These are phyloP conservation scores for Sporobolomyces pararoseus DNA, from an alignment of 768 basidiomycete species.

Conservation along the genomic window DNA sequence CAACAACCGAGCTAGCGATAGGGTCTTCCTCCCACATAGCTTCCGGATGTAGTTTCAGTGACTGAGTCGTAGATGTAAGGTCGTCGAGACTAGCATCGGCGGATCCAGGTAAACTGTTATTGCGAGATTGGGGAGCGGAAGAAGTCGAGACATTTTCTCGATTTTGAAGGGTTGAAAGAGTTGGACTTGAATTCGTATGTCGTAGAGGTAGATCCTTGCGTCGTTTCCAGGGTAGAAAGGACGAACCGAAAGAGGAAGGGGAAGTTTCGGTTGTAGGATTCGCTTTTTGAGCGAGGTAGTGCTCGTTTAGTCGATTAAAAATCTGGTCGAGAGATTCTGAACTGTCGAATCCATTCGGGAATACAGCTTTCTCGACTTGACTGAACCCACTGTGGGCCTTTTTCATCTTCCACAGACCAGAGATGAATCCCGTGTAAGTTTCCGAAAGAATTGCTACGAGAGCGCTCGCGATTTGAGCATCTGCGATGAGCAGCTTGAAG, in stretches of 20 bases:
- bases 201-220: constrained; percentile 16
- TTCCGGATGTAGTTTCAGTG: neutral
- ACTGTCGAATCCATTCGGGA: constrained; percentile 23
- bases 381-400: constrained; percentile 23
- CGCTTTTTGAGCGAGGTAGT: constrained; percentile 25
- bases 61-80: neutral
- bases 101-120: neutral
- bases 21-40: constrained; percentile 36
- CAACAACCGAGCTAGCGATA: constrained; percentile 18
- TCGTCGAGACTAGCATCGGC: constrained; percentile 2
- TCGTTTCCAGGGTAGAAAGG: constrained; percentile 26
- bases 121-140: neutral
- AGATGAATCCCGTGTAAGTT: constrained; percentile 25
- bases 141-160: neutral
- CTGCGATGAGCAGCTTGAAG: constrained; percentile 33
- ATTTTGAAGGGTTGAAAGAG: neutral
- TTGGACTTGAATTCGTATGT: constrained; percentile 9
- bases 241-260: constrained; percentile 1
- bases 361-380: constrained; percentile 21
- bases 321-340: constrained; percentile 30
- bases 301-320: constrained; percentile 32
- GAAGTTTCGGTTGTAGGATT: neutral
- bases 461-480: constrained; percentile 24
- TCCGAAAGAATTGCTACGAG: constrained; percentile 33
- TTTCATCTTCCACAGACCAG: constrained; percentile 40